These are phyloP conservation scores for Vicia sativa DNA, from an alignment of 306 rosid species.

Conservation along the genomic window DNA sequence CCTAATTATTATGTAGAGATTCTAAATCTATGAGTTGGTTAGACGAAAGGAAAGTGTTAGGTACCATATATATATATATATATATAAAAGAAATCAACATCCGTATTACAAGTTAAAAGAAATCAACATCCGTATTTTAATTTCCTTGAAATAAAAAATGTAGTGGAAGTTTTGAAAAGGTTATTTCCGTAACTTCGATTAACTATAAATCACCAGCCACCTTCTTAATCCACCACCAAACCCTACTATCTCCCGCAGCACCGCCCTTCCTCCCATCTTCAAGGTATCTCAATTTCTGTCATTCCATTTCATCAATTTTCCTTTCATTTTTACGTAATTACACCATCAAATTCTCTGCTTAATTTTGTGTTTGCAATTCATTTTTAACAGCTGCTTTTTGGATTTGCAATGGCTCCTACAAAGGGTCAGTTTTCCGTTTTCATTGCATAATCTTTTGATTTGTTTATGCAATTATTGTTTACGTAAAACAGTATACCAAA, in stretches of 20 bases:
- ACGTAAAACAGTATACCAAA: no score
- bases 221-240: slow-evolving; percentile 31
- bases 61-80: no score
- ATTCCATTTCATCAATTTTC: slow-evolving; percentile 12
- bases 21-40: no score
- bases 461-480: not conserved
- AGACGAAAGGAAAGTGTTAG: no score
- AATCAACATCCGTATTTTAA: no score
- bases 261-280: not conserved
- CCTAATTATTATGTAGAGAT: no score
- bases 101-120: no score
- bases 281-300: not conserved
- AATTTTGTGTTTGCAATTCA: not conserved
- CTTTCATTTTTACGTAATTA: not conserved
- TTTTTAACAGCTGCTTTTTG: slow-evolving; percentile 34
- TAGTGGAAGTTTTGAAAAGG: slow-evolving; percentile 5
- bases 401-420: slow-evolving; percentile 45
- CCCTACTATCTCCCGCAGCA: slow-evolving; percentile 52
- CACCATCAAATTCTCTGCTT: not conserved
- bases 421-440: slow-evolving; percentile 38
- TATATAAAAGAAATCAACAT: no score
- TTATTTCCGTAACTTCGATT: not conserved
- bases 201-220: not conserved
- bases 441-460: not conserved
- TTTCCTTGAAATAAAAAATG: no score